Evolutionary conservation across 2,329 filamentous ascomycete genomes (phyloP).

Genomic region (Pestalotiopsis sp.): DNA sequence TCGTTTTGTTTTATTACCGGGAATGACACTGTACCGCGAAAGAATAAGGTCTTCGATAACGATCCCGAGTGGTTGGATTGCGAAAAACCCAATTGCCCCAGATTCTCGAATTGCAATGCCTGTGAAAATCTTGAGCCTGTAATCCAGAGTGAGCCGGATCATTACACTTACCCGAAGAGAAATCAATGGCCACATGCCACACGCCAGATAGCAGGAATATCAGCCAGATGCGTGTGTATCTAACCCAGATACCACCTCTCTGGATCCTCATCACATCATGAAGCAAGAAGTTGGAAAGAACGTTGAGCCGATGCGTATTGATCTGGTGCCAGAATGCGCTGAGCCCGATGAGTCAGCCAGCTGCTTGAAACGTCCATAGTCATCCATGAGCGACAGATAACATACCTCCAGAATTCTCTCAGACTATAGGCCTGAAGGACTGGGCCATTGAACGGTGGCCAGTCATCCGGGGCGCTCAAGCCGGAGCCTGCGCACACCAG

Average conservation of each 20-base stretch:
- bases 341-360: neutral
- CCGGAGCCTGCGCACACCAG: slow-evolving; percentile 2
- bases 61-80: slow-evolving; percentile 15
- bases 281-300: slow-evolving; percentile 13
- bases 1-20: neutral
- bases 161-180: slow-evolving; percentile 12
- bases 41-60: slow-evolving; percentile 13
- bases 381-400: neutral
- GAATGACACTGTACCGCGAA: neutral
- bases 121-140: neutral
- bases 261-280: slow-evolving; percentile 8
- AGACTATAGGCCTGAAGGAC: slow-evolving; percentile 4
- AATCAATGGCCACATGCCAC: slow-evolving; percentile 17
- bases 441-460: slow-evolving; percentile 13
- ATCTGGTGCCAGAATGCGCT: slow-evolving; percentile 19
- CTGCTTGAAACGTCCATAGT: neutral
- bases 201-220: slow-evolving; percentile 16
- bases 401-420: neutral
- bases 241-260: neutral
- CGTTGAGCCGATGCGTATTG: slow-evolving; percentile 16
- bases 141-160: neutral
- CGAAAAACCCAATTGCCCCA: slow-evolving; percentile 15
- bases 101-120: slow-evolving; percentile 1
- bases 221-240: slow-evolving; percentile 13
- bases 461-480: slow-evolving; percentile 6